Evolutionary conservation across 306 rosid species (phyloP), one percentile per base, ranked within the genome.

Genomic region (Prunus salicina): DNA sequence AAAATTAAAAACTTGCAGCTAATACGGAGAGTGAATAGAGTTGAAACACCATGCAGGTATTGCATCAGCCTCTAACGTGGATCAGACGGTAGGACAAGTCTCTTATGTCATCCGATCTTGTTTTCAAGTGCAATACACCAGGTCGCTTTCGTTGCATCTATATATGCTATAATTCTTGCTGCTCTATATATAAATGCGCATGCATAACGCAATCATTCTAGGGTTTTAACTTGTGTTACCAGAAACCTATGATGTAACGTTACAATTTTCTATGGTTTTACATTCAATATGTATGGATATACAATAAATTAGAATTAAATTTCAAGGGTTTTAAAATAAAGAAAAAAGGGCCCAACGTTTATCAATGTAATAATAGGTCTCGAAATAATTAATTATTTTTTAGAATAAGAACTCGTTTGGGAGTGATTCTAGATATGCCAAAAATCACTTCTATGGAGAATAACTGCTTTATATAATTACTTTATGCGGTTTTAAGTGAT

Each of bases 131-230:
- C 84, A 79, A 61, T 27, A 71, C n/a, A 69, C 65, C 75, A 19
- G 38, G 80, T 75, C 78, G 68, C 81, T 76, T 73, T 76, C 78
- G 45, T 58, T 78, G 84, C 61, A 69, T 69, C 38, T 38, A 72
- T 58, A 38, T 38, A 38, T 1, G 72, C 81, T 70, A 84, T 84
- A 79, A 78, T 86, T 89, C 86, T 71, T 74, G 74, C 75, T 84
- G 77, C 58, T 68, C 24, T 81, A 41, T 57, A 18, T 77, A n/a
- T n/a, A 55, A 9, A 56, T 78, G 90, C 91, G 93, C 93, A 84
- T 89, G 93, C 91, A 75, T 78, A 79, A 74, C 74, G 83, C 81
- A 86, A 87, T 89, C 90, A 89, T 89, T 87, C 53, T 83, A 83
- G 82, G 86, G 83, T 78, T 85, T 85, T 75, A 71, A 41, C 22